Evolutionary conservation across 2,329 filamentous ascomycete genomes (phyloP), one percentile per base, ranked within the genome.

Genomic region (Whalleya microplaca): DNA sequence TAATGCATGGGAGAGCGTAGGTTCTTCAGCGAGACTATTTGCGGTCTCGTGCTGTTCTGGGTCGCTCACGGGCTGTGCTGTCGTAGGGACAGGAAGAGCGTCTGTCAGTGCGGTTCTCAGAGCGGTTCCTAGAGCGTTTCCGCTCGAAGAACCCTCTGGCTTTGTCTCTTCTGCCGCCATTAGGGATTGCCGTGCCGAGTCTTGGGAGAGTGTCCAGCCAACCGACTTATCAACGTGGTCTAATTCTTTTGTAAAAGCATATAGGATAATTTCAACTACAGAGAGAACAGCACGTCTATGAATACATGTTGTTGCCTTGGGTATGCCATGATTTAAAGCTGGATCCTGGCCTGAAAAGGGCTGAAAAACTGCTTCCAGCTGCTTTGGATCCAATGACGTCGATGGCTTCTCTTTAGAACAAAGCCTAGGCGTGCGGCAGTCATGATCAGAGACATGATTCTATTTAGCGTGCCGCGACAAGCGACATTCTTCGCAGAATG

Each of bases 1-100:
- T 3, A 81, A 66, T 16, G 74, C 71, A 63, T 81, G 79, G 0
- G 75, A 76, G 2, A 76, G 63, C 0, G 74, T 73, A 1, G 71
- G 66, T n/a, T 68, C 67, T 7, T 71, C 68, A 4, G 59, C 44
- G 4, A 73, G 50, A 10, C 61, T 62, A 20, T 61, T 62, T 14
- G 66, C 65, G 19, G 42, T 63, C 40, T 66, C 59, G 21, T 56
- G 45, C n/a, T 66, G 63, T 3, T 51, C 48, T 1, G 69, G 66
- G 9, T 73, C 64, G 1, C 56, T 70, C n/a, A 72, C 63, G 14
- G 71, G 67, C 40, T 71, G 60, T 2, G 65, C 66, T 7, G 64
- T 66, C n/a, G 66, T 56, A 0, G 73, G 73, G 4, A 74, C 53
- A 5, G 73, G 74, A 9, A 76, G 61, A 3, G 73, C 55, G 47